Base-by-base conservation (phyloP, 2,329 filamentous ascomycete genomes). In the Colletotrichum melonis region DNA sequence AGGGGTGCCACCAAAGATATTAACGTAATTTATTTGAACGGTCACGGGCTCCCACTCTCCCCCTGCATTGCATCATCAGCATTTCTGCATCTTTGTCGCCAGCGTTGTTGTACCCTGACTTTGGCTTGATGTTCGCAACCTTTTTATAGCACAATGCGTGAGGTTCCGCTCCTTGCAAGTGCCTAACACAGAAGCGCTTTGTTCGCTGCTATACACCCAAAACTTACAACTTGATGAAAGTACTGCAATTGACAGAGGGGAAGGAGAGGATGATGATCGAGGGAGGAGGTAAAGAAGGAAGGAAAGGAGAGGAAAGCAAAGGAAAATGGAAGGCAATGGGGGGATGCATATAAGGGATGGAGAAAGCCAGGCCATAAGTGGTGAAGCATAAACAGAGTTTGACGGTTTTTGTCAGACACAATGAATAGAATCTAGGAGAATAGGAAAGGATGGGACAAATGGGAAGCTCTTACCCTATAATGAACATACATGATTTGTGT, bases 11-110 rank as follows among this genome's bases (percentile, higher is more conserved):
- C 49, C 57, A 8, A 38, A 73, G 60, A 64, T 65, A 69, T 55
- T 67, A 63, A 55, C 66, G 24, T 73, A 73, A 70, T 65, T 30
- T 59, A 64, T 56, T 49, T 70, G 54, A 73, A 70, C 55, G 46
- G 56, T 67, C 56, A 19, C 46, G 24, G 68, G 55, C 68, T 56
- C 63, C 56, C 70, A 12, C 12, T 49, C 12, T 49, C 64, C 49
- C 28, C 59, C 38, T 49, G 12, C 12, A 14, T 19, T 57, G 63
- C 38, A 42, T 60, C 38, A 38, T 56, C 46, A 28, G 49, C 35
- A 32, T 42, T 63, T 54, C 49, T 63, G 49, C 54, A 58, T 38
- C 57, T 62, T 52, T 42, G 38, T 63, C 52, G 28, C 24, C 49
- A 55, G 30, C 28, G 16, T 35, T 35, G 5, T 46, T 22, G 28